Percentiles rank a stretch among this genome's conserved stretches.
These are phyloP conservation scores for Botryosphaeria dothidea DNA, from an alignment of 2,329 filamentous ascomycete species.

Conservation along the genomic window DNA sequence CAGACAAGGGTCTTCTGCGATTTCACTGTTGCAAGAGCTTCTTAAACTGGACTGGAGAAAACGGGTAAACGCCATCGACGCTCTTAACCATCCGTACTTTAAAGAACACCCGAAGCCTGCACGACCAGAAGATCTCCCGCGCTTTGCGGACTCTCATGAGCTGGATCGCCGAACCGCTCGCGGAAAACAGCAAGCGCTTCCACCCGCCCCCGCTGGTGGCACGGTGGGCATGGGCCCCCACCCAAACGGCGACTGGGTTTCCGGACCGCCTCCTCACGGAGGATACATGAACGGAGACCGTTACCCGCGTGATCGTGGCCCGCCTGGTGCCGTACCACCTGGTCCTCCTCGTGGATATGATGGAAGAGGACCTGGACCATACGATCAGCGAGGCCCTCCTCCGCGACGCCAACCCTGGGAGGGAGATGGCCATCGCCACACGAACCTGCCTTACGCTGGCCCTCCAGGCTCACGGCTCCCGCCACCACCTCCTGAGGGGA, in stretches of 20 bases:
- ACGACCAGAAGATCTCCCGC: conserved; percentile 81
- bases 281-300: conserved; percentile 38
- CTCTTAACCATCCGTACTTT: conserved; percentile 90
- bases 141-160: conserved; percentile 93
- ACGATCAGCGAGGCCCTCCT: conserved; percentile 29
- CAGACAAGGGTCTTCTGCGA: conserved; percentile 69
- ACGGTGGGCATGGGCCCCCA: conserved; percentile 75
- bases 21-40: conserved; percentile 79
- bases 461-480: conserved; percentile 25
- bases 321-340: conserved; percentile 38
- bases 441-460: conserved; percentile 18
- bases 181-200: conserved; percentile 78
- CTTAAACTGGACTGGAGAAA: conserved; percentile 86
- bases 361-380: conserved; percentile 32
- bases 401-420: conserved; percentile 33
- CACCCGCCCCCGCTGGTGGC: conserved; percentile 88
- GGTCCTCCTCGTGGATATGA: conserved; percentile 29
- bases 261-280: conserved; percentile 33
- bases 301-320: conserved; percentile 39
- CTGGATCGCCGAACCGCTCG: conserved; percentile 91
- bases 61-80: conserved; percentile 91
- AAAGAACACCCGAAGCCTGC: conserved; percentile 75
- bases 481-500: conserved; percentile 38
- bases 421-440: conserved; percentile 21
- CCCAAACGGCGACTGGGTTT: conserved; percentile 52